Evolutionary conservation across 208 protist species (phyloP).

Genomic region (Blastocrithidia nonstop): DNA sequence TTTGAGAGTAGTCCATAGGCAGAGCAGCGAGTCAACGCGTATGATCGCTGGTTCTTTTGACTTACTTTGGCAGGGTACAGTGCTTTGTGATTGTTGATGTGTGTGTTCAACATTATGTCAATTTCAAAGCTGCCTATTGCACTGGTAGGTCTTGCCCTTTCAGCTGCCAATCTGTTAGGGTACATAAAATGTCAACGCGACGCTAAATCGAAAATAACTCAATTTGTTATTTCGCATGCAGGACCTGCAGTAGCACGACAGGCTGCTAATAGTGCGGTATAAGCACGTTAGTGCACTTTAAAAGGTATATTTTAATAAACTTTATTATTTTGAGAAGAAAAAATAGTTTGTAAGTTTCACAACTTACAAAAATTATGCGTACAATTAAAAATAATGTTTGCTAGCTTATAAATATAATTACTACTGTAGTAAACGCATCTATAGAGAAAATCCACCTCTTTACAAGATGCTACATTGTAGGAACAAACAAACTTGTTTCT

Average conservation of each 20-base stretch:
- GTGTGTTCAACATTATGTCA: slow-evolving; percentile 61
- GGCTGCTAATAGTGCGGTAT: not conserved
- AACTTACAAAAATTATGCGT: too few species aligned
- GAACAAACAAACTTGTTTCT: too few species aligned
- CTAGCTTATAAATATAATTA: too few species aligned
- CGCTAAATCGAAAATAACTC: slow-evolving; percentile 33
- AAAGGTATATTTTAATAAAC: too few species aligned
- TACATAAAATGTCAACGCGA: slow-evolving; percentile 78
- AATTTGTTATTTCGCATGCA: slow-evolving; percentile 46
- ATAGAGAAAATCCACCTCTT: too few species aligned
- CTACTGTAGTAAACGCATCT: too few species aligned
- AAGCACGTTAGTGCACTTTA: not conserved
- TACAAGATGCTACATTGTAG: too few species aligned
- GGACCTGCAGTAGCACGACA: not conserved
- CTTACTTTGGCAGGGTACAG: slow-evolving; percentile 23
- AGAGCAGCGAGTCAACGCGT: slow-evolving; percentile 45
- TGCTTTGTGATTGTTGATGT: slow-evolving; percentile 37
- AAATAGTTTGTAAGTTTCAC: too few species aligned
- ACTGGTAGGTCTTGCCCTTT: slow-evolving; percentile 31
- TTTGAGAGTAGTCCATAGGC: slow-evolving; percentile 82
- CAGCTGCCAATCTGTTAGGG: slow-evolving; percentile 51
- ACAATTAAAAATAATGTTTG: too few species aligned
- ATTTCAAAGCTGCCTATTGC: slow-evolving; percentile 43
- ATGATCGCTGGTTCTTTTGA: slow-evolving; percentile 83
- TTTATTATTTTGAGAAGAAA: too few species aligned